Percentiles rank a stretch among this genome's conserved stretches.
Evolutionary conservation across 148 eudicot species (phyloP).

Genomic region (Amaranthus cruentus): DNA sequence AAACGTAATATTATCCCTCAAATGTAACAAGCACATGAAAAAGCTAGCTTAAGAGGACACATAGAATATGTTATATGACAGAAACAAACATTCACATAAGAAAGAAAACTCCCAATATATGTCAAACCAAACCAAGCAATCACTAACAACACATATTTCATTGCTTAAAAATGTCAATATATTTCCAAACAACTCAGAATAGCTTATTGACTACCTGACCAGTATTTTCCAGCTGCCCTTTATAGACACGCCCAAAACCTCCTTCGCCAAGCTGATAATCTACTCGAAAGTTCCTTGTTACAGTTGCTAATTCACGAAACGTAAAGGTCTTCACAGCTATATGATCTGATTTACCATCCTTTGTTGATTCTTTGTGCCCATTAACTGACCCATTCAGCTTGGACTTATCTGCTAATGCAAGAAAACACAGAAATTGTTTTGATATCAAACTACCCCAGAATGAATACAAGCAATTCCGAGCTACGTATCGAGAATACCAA

Average conservation of each 20-base stretch:
- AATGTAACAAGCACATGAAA: neutral
- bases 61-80: neutral
- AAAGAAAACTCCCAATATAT: neutral
- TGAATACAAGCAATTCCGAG: neutral
- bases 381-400: conserved; percentile 4
- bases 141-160: neutral
- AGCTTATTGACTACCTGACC: conserved; percentile 21
- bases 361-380: conserved; percentile 5
- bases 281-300: conserved; percentile 26
- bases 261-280: conserved; percentile 36
- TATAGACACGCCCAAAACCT: conserved; percentile 39
- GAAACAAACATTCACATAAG: neutral
- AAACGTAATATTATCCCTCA: neutral
- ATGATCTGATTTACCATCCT: conserved; percentile 11
- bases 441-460: neutral
- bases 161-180: neutral
- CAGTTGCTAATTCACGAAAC: conserved; percentile 27
- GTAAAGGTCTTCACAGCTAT: conserved; percentile 24
- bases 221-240: conserved; percentile 26
- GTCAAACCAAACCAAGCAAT: neutral
- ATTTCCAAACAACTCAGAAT: neutral
- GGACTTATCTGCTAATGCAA: conserved; percentile 1
- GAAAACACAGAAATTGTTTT: neutral
- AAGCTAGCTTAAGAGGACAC: neutral
- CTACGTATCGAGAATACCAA: neutral